Evolutionary conservation across 106 monocot species (phyloP), one percentile per base, ranked within the genome.

Genomic region (Dendrobium officinale): DNA sequence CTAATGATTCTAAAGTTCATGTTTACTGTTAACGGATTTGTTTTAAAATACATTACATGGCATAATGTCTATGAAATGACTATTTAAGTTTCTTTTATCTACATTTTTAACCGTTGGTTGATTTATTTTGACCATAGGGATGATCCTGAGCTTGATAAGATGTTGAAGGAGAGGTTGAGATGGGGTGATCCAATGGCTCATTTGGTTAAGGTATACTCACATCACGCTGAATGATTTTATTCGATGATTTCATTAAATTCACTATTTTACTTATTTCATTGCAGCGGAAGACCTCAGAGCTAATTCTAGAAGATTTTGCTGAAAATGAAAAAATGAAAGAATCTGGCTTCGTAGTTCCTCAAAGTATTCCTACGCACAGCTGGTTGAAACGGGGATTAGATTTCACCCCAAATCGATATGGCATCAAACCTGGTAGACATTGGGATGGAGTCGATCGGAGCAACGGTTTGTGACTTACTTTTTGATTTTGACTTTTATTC

Each of bases 121-220:
- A 5, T 79, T 80, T 54, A 13, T 73, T 83, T 13, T 81, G 70
- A 42, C 19, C 75, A 19, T 75, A 98, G 98, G 83, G 98, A 98
- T 88, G 98, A 98, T 77, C 94, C 98, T 1, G 98, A 98, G 66
- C 92, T 94, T 54, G 95, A 98, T 79, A 95, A 86, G 72, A 89
- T 92, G 86, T 70, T 98, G 13, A 98, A 95, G 83, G 91, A 93
- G 77, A 91, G 84, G 81, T 33, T 93, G 55, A 86, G 98, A 86
- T 98, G 92, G 92, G 98, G 98, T 75, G 98, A 98, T 88, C 92
- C 98, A 72, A 98, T 98, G 98, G 98, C 94, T 58, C 95, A 95
- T 86, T 88, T 98, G 77, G 89, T 92, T 33, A 98, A 92, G 94
- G 94, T 97, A 88, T 66, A 61, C 67, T 59, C 15, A 15, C 40